Evolutionary conservation across 2,329 filamentous ascomycete species (phyloP).

Genomic region (Huntiella moniliformis): DNA sequence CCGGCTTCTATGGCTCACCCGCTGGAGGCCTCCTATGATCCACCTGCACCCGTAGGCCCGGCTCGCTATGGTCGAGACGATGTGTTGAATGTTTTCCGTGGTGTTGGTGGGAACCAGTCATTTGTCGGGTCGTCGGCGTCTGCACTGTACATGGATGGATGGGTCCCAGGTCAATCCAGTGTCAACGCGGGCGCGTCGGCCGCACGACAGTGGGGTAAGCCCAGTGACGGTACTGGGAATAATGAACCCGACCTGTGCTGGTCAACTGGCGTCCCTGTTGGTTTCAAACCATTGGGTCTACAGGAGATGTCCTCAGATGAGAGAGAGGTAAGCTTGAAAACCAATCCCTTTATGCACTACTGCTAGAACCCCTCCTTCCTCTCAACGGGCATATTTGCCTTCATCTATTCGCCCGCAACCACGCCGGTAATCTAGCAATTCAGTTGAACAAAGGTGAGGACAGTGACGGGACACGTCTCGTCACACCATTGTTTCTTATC

Average conservation of each 20-base stretch:
- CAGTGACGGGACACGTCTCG: too few species aligned
- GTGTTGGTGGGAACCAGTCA: constrained; percentile 31
- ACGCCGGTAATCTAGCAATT: too few species aligned
- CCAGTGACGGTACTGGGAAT: constrained; percentile 50
- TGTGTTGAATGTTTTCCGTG: constrained; percentile 49
- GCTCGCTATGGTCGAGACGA: constrained; percentile 62
- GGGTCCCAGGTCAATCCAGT: constrained; percentile 44
- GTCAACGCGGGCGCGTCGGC: neutral
- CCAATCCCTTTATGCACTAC: constrained; percentile 14
- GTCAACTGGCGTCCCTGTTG: constrained; percentile 43
- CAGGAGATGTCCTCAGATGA: constrained; percentile 48
- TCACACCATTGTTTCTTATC: too few species aligned
- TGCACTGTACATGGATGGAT: constrained; percentile 50
- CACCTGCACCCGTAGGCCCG: constrained; percentile 22
- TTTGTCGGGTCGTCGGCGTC: constrained; percentile 4
- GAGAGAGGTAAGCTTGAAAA: constrained; percentile 28
- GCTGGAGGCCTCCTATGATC: constrained; percentile 17
- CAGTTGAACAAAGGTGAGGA: too few species aligned
- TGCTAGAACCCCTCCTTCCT: constrained; percentile 4
- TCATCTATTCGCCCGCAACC: too few species aligned
- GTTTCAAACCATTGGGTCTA: constrained; percentile 51
- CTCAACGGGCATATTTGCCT: too few species aligned
- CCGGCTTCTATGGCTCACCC: neutral
- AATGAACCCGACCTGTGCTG: constrained; percentile 85
- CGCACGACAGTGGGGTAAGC: constrained; percentile 57